Evolutionary conservation across 1,284 basidiomycete genomes (phyloP).

Genomic region (Melampsora larici-populina): DNA sequence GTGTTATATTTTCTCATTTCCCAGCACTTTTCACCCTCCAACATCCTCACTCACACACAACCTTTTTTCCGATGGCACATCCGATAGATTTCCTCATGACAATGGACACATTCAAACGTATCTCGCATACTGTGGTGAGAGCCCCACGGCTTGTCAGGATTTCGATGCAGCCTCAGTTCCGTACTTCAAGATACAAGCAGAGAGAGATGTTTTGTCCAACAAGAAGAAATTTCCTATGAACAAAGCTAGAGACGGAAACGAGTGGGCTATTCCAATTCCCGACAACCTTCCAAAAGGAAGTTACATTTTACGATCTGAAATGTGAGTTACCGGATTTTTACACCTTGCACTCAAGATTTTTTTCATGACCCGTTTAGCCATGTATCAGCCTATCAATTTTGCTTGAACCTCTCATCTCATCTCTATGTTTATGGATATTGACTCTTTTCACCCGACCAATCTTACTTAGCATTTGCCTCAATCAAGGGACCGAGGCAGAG

Average conservation of each 20-base stretch:
- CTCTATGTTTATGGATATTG: background rate
- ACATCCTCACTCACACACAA: background rate
- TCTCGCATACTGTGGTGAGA: constrained; percentile 17
- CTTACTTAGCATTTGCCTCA: constrained; percentile 16
- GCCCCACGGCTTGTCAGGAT: constrained; percentile 14
- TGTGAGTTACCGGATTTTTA: constrained; percentile 14
- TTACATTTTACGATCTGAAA: constrained; percentile 38
- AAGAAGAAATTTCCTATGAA: constrained; percentile 11
- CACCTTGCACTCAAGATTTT: background rate
- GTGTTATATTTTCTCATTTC: too few species aligned
- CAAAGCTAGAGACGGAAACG: constrained; percentile 18
- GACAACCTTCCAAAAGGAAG: constrained; percentile 21
- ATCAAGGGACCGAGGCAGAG: constrained; percentile 24
- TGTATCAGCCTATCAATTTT: too few species aligned
- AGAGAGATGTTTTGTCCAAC: constrained; percentile 11
- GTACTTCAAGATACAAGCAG: constrained; percentile 28
- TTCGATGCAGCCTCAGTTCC: constrained; percentile 24
- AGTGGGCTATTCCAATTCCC: constrained; percentile 28
- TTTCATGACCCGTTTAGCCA: too few species aligned
- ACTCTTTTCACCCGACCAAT: background rate
- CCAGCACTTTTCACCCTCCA: too few species aligned
- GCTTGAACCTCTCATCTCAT: background rate
- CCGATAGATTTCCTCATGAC: constrained; percentile 35
- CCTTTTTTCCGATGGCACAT: background rate
- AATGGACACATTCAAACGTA: constrained; percentile 31